These are phyloP conservation scores for Castanopsis chinensis DNA, from an alignment of 306 rosid species.

Conservation along the genomic window DNA sequence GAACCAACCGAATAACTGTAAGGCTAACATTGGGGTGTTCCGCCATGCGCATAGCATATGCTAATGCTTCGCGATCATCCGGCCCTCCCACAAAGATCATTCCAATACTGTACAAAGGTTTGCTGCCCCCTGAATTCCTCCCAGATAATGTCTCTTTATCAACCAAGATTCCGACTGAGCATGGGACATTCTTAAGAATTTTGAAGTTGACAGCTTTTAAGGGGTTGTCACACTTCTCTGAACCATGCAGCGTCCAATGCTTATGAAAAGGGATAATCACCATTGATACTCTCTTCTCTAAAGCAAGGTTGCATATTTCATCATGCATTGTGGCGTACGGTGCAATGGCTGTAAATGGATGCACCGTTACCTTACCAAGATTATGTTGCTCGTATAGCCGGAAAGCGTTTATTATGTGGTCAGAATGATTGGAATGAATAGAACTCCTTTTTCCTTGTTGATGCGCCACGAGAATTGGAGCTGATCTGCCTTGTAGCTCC, in stretches of 20 bases:
- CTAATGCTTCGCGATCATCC: constrained; percentile 66
- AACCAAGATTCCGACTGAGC: constrained; percentile 52
- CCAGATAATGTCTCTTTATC: constrained; percentile 30
- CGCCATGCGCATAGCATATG: constrained; percentile 45
- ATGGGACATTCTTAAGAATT: constrained; percentile 46
- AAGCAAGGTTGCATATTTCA: constrained; percentile 51
- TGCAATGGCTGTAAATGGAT: constrained; percentile 45
- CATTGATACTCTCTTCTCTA: constrained; percentile 37
- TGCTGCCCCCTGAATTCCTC: neutral
- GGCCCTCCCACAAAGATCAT: constrained; percentile 48
- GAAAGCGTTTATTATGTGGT: constrained; percentile 46
- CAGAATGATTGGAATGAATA: constrained; percentile 11
- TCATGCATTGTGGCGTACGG: constrained; percentile 67
- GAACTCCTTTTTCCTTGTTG: neutral
- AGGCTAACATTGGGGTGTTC: constrained; percentile 29
- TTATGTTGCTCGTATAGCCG: constrained; percentile 28
- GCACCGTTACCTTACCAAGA: constrained; percentile 12
- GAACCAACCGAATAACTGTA: constrained; percentile 27
- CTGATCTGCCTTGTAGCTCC: constrained; percentile 41
- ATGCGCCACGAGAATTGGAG: constrained; percentile 51
- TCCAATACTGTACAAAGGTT: constrained; percentile 28
- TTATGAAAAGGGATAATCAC: constrained; percentile 58
- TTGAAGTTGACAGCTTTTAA: constrained; percentile 48
- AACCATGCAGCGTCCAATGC: neutral
- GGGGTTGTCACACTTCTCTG: neutral